Evolutionary conservation across 2,329 filamentous ascomycete species (phyloP), one percentile per base, ranked within the genome.

Genomic region (Metarhizium humberi): DNA sequence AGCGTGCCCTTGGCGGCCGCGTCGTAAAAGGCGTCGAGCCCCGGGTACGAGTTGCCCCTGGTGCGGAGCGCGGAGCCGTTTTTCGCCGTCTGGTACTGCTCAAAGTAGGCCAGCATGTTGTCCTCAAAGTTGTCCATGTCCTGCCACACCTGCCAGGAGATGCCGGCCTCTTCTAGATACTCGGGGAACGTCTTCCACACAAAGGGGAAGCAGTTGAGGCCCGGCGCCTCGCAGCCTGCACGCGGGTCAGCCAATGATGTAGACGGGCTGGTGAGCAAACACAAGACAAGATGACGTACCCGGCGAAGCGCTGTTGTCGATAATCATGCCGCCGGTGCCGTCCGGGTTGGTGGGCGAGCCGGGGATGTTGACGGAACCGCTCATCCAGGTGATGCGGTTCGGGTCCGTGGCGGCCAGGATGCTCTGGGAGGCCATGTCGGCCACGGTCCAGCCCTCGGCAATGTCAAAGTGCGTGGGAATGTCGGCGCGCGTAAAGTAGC

Each of bases 401-500:
- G 78, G 76, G 57, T 77, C 76, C 0, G 78, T 80, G 3, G 58
- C 60, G 4, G 56, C 59, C 42, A 61, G 53, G 11, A 61, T 18
- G 43, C 59, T 60, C 40, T 61, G 59, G 6, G 52, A 49, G 16
- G 59, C 46, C 58, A 60, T 61, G 40, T 61, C 59, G 30, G 59
- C 57, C 50, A 64, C 51, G 5, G 78, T 81, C 73, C 75, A 81
- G 7, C 72, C 75, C 60, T 82, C 79, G 4, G 78, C 79, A 60
- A 82, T 74, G 29, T 74, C 73, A 62, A 75, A 81, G 40, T 81
- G 78, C 38, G 78, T 73, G 0, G 78, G 77, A 30, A 81, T 70
- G 58, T 81, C 78, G 10, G 71, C 61, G 36, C 77, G 68, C 55
- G 75, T 77, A 60, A 72, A 72, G 62, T 80, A 79, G 0, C 73